Conservation (phyloP, 441 rosid genomes). For the Biscutella laevigata region DNA sequence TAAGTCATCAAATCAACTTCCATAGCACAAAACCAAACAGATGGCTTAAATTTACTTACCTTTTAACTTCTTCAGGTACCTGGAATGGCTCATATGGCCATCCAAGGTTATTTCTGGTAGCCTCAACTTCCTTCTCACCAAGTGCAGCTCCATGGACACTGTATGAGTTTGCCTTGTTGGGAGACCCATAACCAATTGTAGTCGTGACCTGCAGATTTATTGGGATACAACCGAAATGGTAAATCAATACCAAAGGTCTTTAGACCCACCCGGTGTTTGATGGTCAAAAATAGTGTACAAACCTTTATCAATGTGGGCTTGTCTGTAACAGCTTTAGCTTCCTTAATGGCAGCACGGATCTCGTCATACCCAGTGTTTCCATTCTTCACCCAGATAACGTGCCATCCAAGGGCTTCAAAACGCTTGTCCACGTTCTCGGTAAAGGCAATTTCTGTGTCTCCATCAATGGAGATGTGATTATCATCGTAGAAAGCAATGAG, state of each 20-base stretch:
- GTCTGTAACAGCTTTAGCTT: slow-evolving; percentile 49
- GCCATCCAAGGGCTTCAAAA: slow-evolving; percentile 59
- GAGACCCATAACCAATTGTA: slow-evolving; percentile 53
- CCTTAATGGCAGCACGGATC: slow-evolving; percentile 54
- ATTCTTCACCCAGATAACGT: slow-evolving; percentile 56
- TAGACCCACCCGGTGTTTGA: not conserved
- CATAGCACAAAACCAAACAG: slow-evolving; percentile 3
- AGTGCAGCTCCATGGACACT: slow-evolving; percentile 56
- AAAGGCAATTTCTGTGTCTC: slow-evolving; percentile 50
- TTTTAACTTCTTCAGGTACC: slow-evolving; percentile 47
- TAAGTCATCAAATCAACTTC: slow-evolving; percentile 1
- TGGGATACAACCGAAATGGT: not conserved
- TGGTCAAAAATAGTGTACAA: not conserved
- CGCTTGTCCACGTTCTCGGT: slow-evolving; percentile 49
- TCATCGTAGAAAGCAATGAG: slow-evolving; percentile 54
- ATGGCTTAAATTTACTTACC: slow-evolving; percentile 23
- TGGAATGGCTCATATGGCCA: slow-evolving; percentile 56
- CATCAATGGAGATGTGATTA: slow-evolving; percentile 55
- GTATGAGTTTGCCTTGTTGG: slow-evolving; percentile 54
- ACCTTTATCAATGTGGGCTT: slow-evolving; percentile 40
- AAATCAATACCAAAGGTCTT: slow-evolving; percentile 7
- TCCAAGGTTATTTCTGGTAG: slow-evolving; percentile 52
- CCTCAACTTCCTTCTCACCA: slow-evolving; percentile 54
- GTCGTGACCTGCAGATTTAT: slow-evolving; percentile 38
- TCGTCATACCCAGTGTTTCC: slow-evolving; percentile 57